Evolutionary conservation across 306 rosid genomes (phyloP).

Genomic region (Acacia melanoxylon): DNA sequence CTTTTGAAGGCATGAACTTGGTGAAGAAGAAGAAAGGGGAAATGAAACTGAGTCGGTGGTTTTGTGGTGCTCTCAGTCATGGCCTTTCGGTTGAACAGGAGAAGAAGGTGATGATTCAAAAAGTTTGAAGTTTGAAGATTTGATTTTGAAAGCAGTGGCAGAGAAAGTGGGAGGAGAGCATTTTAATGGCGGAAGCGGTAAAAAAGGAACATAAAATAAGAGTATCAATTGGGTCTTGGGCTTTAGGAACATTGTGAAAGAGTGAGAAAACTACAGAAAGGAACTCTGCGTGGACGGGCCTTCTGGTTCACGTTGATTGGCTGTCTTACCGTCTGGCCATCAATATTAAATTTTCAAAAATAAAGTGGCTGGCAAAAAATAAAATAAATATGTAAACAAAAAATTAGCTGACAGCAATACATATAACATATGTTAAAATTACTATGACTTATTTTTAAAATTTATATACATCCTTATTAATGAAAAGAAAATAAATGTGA

Average conservation of each 20-base stretch:
- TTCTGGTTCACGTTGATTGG: conserved; percentile 10
- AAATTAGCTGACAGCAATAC: too few species aligned
- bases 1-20: conserved; percentile 45
- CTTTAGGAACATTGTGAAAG: neutral
- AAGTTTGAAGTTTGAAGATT: conserved; percentile 14
- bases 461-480: too few species aligned
- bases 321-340: neutral
- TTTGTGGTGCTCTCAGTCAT: conserved; percentile 21
- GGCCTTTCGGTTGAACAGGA: neutral
- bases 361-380: too few species aligned
- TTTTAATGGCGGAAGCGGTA: conserved; percentile 47
- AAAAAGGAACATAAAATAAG: conserved; percentile 12
- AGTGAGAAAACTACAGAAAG: neutral
- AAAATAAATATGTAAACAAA: too few species aligned
- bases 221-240: neutral
- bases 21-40: conserved; percentile 16
- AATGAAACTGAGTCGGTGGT: conserved; percentile 6
- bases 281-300: neutral
- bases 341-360: too few species aligned
- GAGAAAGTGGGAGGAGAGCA: conserved; percentile 10
- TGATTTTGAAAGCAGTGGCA: neutral
- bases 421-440: too few species aligned
- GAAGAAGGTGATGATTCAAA: neutral
- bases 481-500: too few species aligned
- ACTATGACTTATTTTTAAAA: too few species aligned